Base-by-base conservation (phyloP, 768 basidiomycete species). In the Mycena galopus region DNA sequence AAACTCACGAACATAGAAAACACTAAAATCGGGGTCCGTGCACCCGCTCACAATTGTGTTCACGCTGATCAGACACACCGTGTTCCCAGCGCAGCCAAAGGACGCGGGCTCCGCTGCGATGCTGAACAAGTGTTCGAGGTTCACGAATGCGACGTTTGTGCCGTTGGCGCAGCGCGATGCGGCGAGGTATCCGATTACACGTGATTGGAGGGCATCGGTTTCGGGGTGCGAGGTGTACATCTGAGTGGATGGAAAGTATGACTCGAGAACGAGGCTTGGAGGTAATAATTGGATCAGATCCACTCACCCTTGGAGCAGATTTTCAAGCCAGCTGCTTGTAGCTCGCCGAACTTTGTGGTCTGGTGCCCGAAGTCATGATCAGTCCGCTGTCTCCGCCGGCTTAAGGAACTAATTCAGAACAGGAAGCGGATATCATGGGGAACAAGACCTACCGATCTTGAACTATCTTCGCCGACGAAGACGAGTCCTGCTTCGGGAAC, bases 201-300 rank as follows among this genome's bases (percentile, higher is more conserved):
- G 66, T 33, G 77, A 75, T 65, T 82, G 81, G 17, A 82, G 75
- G 21, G 72, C 59, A 42, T 80, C 72, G 4, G 76, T 81, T 30
- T 80, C 77, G 12, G 78, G 58, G 63, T 81, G 79, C 25, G 77
- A 77, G 53, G 74, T 77, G 74, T 81, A 81, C 80, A 82, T 81
- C 79, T 82, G 47, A n/a, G n/a, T n/a, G n/a, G n/a, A n/a, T n/a
- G n/a, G n/a, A n/a, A n/a, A n/a, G n/a, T n/a, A n/a, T n/a, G n/a
- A n/a, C n/a, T n/a, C n/a, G n/a, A n/a, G n/a, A n/a, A n/a, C n/a
- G n/a, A n/a, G n/a, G n/a, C n/a, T n/a, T n/a, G n/a, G n/a, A n/a
- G n/a, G n/a, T n/a, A n/a, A n/a, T n/a, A n/a, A n/a, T n/a, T n/a
- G 16, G 33, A 59, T 47, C 27, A 27, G 9, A 32, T 23, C 25